Percentiles rank a stretch among this genome's conserved stretches.
Evolutionary conservation across 345 rosid species (phyloP).

Genomic region (Corchorus olitorius): DNA sequence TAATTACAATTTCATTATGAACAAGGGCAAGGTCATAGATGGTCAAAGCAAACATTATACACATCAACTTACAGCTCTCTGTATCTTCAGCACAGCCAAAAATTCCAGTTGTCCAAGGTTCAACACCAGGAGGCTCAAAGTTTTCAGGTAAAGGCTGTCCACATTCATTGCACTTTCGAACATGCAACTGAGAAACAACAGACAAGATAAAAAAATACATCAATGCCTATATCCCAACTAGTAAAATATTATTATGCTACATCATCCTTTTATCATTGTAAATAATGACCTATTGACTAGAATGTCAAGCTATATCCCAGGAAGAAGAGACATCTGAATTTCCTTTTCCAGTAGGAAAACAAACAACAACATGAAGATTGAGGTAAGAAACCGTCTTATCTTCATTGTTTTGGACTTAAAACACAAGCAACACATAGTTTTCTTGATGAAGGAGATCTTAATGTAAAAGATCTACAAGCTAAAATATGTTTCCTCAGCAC

Average conservation of each 20-base stretch:
- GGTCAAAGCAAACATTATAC: slow-evolving; percentile 2
- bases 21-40: neutral
- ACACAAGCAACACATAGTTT: neutral
- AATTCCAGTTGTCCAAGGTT: slow-evolving; percentile 94
- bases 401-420: neutral
- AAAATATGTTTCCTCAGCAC: neutral
- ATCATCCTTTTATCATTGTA: neutral
- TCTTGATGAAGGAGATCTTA: slow-evolving; percentile 4
- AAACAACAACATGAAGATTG: neutral
- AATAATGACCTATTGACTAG: neutral
- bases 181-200: slow-evolving; percentile 51
- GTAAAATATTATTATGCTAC: neutral
- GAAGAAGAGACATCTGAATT: neutral
- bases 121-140: slow-evolving; percentile 80
- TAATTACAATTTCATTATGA: no score
- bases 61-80: slow-evolving; percentile 69
- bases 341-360: neutral
- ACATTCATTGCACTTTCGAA: slow-evolving; percentile 84
- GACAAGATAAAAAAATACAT: neutral
- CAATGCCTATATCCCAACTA: slow-evolving; percentile 9
- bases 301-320: neutral
- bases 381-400: neutral
- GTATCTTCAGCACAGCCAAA: slow-evolving; percentile 87
- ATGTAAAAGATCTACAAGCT: neutral
- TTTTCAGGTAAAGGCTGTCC: slow-evolving; percentile 88